Conservation (phyloP, 495 filamentous ascomycete species). For the Penicillium mononematosum region DNA sequence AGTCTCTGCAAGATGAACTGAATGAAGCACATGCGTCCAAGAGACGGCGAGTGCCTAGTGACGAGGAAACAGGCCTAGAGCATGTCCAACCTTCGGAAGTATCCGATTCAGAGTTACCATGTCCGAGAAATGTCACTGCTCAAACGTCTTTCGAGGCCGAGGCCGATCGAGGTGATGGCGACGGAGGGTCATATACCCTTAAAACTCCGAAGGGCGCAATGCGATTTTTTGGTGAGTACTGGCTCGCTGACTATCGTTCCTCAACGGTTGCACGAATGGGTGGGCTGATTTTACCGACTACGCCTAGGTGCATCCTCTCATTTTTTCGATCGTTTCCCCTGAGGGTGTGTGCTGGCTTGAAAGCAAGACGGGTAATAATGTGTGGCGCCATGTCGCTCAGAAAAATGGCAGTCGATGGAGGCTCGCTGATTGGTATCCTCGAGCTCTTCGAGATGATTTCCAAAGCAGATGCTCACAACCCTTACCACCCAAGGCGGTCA, state of each 20-base stretch:
- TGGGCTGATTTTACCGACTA: slow-evolving; percentile 3
- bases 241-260: slow-evolving; percentile 1
- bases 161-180: slow-evolving; percentile 1
- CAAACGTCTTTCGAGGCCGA: slow-evolving; percentile 3
- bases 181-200: slow-evolving; percentile 12
- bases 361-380: background rate
- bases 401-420: slow-evolving; percentile 7
- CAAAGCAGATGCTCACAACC: slow-evolving; percentile 16
- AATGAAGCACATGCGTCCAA: background rate
- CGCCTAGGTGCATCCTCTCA: slow-evolving; percentile 15
- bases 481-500: slow-evolving; percentile 13
- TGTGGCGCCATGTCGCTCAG: slow-evolving; percentile 1
- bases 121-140: background rate
- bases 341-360: slow-evolving; percentile 3
- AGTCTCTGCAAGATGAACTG: slow-evolving; percentile 11
- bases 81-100: background rate
- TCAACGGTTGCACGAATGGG: background rate
- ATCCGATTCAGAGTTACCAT: background rate
- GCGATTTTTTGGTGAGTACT: slow-evolving; percentile 21
- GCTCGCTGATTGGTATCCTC: slow-evolving; percentile 18
- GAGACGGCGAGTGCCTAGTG: background rate
- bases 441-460: slow-evolving; percentile 12
- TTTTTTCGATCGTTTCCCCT: slow-evolving; percentile 12
- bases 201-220: slow-evolving; percentile 11
- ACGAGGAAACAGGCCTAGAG: background rate